Percentiles rank a stretch among this genome's conserved stretches.
phyloP scores from a whole-genome alignment of 2,329 filamentous ascomycete genomes.

The Stagonosporopsis tanaceti region DNA sequence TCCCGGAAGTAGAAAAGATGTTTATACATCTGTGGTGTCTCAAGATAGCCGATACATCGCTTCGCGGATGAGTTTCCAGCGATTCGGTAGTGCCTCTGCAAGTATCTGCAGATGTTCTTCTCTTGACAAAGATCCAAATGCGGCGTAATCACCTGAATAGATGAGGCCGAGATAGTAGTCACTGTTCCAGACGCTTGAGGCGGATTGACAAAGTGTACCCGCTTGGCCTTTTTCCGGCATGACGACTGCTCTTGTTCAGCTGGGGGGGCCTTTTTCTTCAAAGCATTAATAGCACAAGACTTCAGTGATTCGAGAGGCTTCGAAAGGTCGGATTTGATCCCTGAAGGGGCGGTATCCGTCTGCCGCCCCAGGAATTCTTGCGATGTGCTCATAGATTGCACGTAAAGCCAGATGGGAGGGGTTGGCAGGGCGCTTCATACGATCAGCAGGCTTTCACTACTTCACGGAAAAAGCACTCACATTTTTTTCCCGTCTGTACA shows the following conservation, averaged over 20 bases:
- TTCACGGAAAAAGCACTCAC: neutral
- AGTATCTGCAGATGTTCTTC: slow-evolving; percentile 34
- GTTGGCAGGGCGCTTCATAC: slow-evolving; percentile 2
- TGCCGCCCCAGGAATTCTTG: neutral
- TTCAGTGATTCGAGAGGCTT: neutral
- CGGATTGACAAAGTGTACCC: slow-evolving; percentile 21
- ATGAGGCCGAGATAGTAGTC: neutral
- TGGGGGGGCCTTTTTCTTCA: slow-evolving; percentile 30
- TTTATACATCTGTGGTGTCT: slow-evolving; percentile 28
- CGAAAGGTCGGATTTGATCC: too few relatives aligned
- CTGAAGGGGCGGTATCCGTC: neutral
- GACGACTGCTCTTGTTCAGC: slow-evolving; percentile 3
- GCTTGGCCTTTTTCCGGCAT: slow-evolving; percentile 22
- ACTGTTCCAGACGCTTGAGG: too few relatives aligned
- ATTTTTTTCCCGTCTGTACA: neutral
- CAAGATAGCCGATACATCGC: slow-evolving; percentile 34
- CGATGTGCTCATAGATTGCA: slow-evolving; percentile 31
- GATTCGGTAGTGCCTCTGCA: slow-evolving; percentile 24
- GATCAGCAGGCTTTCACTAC: neutral
- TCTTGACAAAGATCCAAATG: slow-evolving; percentile 32
- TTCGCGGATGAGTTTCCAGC: neutral
- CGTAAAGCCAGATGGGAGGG: slow-evolving; percentile 36
- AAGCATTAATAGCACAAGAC: slow-evolving; percentile 1
- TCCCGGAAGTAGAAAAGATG: slow-evolving; percentile 33
- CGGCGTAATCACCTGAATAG: neutral